Percentiles rank a stretch among this genome's conserved stretches.
Conservation (phyloP, 768 basidiomycete genomes). For the Podaxis pistillaris region DNA sequence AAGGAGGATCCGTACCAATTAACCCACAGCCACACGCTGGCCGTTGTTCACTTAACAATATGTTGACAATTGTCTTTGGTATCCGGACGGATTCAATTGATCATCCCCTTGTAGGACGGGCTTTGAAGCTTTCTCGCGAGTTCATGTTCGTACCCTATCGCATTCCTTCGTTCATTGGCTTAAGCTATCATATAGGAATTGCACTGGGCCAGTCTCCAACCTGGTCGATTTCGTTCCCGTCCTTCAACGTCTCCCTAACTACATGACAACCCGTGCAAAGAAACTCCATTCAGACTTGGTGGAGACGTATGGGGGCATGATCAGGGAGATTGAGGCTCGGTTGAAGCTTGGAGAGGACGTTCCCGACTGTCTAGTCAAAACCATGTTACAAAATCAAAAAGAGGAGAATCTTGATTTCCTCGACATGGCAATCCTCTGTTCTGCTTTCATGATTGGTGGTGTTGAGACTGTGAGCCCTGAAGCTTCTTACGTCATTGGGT, state of each 20-base stretch:
- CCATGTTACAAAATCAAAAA: slow-evolving; percentile 29
- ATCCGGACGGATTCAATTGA: slow-evolving; percentile 37
- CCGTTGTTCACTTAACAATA: slow-evolving; percentile 42
- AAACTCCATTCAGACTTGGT: slow-evolving; percentile 38
- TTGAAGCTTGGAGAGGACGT: slow-evolving; percentile 35
- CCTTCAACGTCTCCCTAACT: slow-evolving; percentile 38
- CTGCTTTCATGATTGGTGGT: slow-evolving; percentile 44
- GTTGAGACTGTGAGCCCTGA: slow-evolving; percentile 30
- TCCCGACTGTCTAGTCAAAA: slow-evolving; percentile 43
- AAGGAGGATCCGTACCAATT: slow-evolving; percentile 30
- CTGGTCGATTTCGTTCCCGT: slow-evolving; percentile 42
- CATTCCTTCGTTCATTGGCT: neutral
- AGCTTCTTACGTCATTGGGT: neutral
- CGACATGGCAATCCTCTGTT: slow-evolving; percentile 39
- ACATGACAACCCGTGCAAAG: slow-evolving; percentile 34
- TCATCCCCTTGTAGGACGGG: slow-evolving; percentile 35
- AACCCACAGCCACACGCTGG: slow-evolving; percentile 39
- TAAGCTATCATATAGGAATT: slow-evolving; percentile 26
- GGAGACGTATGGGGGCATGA: slow-evolving; percentile 37
- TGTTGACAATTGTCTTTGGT: slow-evolving; percentile 42
- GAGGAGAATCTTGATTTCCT: slow-evolving; percentile 34
- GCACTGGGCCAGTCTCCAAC: slow-evolving; percentile 44
- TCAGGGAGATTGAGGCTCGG: slow-evolving; percentile 33
- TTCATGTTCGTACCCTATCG: slow-evolving; percentile 36
- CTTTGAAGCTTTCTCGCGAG: slow-evolving; percentile 38